Base-by-base conservation (phyloP, 116 monocot genomes). In the Cymodocea nodosa region DNA sequence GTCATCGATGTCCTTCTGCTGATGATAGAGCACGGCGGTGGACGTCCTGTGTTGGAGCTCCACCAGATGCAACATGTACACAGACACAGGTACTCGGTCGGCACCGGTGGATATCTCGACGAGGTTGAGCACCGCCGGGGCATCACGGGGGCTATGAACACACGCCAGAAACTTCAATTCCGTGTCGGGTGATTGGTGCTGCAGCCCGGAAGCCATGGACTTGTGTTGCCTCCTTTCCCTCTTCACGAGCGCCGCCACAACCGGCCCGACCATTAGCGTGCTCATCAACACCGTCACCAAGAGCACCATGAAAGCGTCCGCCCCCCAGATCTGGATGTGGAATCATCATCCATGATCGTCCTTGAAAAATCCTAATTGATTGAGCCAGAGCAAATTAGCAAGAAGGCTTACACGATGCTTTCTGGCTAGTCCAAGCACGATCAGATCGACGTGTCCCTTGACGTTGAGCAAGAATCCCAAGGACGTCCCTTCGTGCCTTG, bases 381-480 rank as follows among this genome's bases (percentile, higher is more conserved):
- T n/a, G n/a, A n/a, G n/a, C n/a, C n/a, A n/a, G n/a, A n/a, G n/a
- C n/a, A n/a, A n/a, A n/a, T n/a, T n/a, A n/a, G n/a, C n/a, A 50
- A 50, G 64, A 51, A 14, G 15, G 25, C 37, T 62, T 68, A 88
- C 84, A 17, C 44, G 35, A 23, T 56, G 24, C 34, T 74, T 65
- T 23, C 23, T 65, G 19, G 74, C 79, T 1, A 80, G 1, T 12
- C 54, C 18, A 22, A 90, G 66, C 58, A 79, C 12, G 51, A 90
- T 75, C 22, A 90, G 18, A 56, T 86, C 79, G 1, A 84, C 60
- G 55, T 90, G 80, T 1, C 90, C 90, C 63, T 86, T 90, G 52
- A 80, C 86, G 22, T 86, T 90, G 25, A 90, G 68, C 64, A 90
- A 64, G 53, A 86, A 71, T 0, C 86, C 87, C 3, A 90, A 68